Conservation (phyloP, 108 stramenopile species). For the Skeletonema marinoi region DNA sequence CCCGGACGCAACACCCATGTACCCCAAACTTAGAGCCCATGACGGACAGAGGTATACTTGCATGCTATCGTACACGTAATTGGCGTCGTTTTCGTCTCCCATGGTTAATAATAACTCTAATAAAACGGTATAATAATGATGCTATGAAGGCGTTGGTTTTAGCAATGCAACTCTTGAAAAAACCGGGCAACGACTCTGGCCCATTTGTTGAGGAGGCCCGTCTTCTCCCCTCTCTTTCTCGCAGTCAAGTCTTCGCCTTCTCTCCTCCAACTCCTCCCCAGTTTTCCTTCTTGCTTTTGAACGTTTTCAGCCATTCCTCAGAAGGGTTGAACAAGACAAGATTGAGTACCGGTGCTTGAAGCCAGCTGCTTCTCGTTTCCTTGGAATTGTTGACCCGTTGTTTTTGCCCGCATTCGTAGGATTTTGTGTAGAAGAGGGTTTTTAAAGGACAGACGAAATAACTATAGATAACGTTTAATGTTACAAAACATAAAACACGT, state of each 20-base stretch:
- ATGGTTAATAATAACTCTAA: background rate
- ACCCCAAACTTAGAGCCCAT: slow-evolving; percentile 72
- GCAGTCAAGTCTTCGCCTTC: background rate
- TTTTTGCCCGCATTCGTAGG: no score
- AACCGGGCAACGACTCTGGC: no score
- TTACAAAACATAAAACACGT: no score
- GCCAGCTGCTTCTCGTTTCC: background rate
- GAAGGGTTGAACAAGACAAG: background rate
- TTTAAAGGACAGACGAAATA: no score
- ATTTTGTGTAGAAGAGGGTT: no score
- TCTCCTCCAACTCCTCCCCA: background rate
- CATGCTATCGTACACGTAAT: background rate
- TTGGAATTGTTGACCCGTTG: no score
- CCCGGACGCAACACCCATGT: slow-evolving; percentile 76
- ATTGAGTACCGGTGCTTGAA: background rate
- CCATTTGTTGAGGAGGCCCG: no score
- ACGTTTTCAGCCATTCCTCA: background rate
- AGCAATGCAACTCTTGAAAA: background rate
- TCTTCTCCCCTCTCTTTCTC: background rate
- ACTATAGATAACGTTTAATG: no score
- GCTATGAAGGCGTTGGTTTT: background rate
- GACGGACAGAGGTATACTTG: slow-evolving; percentile 68
- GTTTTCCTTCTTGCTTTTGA: background rate
- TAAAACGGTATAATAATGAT: background rate
- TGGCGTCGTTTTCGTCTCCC: background rate